These are phyloP conservation scores for Aspergillus tanneri DNA, from an alignment of 2,329 filamentous ascomycete species.

Conservation along the genomic window DNA sequence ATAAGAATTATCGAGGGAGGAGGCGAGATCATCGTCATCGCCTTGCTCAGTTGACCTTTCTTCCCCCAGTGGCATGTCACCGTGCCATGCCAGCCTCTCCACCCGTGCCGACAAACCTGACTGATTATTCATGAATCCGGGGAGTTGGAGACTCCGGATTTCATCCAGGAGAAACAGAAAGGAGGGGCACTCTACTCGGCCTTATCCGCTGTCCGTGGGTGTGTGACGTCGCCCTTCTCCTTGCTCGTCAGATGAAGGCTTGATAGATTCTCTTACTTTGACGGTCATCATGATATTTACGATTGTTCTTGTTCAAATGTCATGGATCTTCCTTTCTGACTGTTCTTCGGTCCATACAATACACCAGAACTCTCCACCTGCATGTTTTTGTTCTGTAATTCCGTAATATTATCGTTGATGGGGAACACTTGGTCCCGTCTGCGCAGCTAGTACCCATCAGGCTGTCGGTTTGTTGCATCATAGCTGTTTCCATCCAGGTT, in stretches of 20 bases:
- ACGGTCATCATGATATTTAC: no score
- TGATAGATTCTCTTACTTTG: no score
- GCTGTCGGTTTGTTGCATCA: no score
- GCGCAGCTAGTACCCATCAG: background rate
- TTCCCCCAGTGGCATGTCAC: conserved; percentile 4
- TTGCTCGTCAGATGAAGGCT: background rate
- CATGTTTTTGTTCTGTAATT: background rate
- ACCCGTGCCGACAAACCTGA: background rate
- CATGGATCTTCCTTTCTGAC: no score
- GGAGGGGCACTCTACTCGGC: conserved; percentile 4
- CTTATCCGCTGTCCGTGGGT: conserved; percentile 12
- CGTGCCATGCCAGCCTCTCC: conserved; percentile 5
- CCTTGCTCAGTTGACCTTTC: conserved; percentile 8
- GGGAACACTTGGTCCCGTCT: background rate
- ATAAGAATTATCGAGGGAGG: no score
- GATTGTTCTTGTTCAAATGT: no score
- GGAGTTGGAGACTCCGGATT: conserved; percentile 22
- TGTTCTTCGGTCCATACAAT: background rate
- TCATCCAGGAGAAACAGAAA: conserved; percentile 6
- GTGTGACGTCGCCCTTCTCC: background rate
- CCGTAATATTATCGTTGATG: conserved; percentile 16
- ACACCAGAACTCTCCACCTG: background rate
- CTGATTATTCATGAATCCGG: conserved; percentile 21
- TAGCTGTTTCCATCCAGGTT: background rate
- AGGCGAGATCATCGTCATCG: conserved; percentile 9